phyloP scores from a whole-genome alignment of 2,329 filamentous ascomycete species.

The Amauroascus niger region DNA sequence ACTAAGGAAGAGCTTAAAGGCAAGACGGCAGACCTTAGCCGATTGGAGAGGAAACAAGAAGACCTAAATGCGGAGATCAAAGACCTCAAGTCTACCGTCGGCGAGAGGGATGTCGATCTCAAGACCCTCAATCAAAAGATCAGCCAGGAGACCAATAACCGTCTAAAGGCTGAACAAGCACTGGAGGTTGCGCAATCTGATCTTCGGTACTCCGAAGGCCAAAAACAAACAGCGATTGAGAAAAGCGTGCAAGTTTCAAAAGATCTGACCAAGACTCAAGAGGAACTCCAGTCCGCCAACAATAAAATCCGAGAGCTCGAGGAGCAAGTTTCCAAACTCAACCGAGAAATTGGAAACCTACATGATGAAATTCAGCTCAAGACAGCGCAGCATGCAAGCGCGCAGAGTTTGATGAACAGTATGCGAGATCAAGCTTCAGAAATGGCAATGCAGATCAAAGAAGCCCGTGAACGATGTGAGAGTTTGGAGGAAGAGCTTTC shows the following conservation, averaged over 20 bases:
- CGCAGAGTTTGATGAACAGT: slow-evolving; percentile 75
- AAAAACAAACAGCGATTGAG: slow-evolving; percentile 68
- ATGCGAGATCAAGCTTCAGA: slow-evolving; percentile 91
- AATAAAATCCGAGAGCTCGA: slow-evolving; percentile 63
- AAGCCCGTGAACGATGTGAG: slow-evolving; percentile 70
- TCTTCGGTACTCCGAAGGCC: slow-evolving; percentile 64
- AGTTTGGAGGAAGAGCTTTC: slow-evolving; percentile 83
- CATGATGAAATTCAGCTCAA: slow-evolving; percentile 78
- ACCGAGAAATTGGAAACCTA: slow-evolving; percentile 56
- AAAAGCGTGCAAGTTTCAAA: slow-evolving; percentile 59
- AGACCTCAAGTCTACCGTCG: slow-evolving; percentile 57
- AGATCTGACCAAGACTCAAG: slow-evolving; percentile 62
- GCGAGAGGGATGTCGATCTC: slow-evolving; percentile 69
- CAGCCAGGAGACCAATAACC: slow-evolving; percentile 60
- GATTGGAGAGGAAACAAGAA: slow-evolving; percentile 72
- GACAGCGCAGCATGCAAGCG: slow-evolving; percentile 71
- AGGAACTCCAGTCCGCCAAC: slow-evolving; percentile 52
- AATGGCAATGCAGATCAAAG: slow-evolving; percentile 82
- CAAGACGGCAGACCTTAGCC: slow-evolving; percentile 55
- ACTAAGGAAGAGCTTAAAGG: slow-evolving; percentile 64
- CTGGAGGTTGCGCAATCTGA: slow-evolving; percentile 65
- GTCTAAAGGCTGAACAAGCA: slow-evolving; percentile 68
- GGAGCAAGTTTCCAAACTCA: slow-evolving; percentile 58
- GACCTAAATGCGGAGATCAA: slow-evolving; percentile 67
- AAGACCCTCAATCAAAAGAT: slow-evolving; percentile 69